Conservation (phyloP, 331 rosid genomes). For the Malus hybrid region DNA sequence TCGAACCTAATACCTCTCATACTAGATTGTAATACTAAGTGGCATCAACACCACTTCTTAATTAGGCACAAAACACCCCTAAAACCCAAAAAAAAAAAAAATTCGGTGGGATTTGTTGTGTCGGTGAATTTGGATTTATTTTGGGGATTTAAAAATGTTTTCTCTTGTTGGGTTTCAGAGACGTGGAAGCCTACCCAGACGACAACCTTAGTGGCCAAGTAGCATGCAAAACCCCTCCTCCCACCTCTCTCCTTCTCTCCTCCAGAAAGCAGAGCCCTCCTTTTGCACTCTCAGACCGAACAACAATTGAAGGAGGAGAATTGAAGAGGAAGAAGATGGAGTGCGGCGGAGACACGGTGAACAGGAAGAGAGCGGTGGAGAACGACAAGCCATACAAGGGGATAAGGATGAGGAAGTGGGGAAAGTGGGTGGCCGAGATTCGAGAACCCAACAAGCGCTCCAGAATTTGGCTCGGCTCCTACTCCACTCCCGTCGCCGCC, state of each 20-base stretch:
- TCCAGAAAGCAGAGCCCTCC: neutral
- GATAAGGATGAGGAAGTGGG: conserved; percentile 99
- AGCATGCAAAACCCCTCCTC: conserved; percentile 18
- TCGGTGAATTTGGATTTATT: conserved; percentile 61
- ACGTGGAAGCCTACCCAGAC: conserved; percentile 67
- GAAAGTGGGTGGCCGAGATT: conserved; percentile 99
- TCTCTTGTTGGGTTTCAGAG: conserved; percentile 18
- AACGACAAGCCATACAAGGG: conserved; percentile 84
- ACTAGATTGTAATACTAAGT: fast-evolving
- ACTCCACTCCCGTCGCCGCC: conserved; percentile 90
- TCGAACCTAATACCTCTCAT: fast-evolving
- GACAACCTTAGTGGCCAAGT: conserved; percentile 51
- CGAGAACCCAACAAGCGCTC: conserved; percentile 97
- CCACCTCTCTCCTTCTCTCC: conserved; percentile 1
- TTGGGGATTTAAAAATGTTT: neutral
- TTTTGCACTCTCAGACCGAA: neutral
- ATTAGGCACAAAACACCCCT: neutral
- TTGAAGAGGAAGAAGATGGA: conserved; percentile 6
- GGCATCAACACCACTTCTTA: neutral
- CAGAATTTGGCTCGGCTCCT: conserved; percentile 95
- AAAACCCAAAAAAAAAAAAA: neutral
- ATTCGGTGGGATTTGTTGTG: conserved; percentile 27
- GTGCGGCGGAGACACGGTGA: conserved; percentile 14
- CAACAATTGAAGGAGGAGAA: neutral
- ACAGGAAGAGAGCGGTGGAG: conserved; percentile 17